Evolutionary conservation across 1,284 basidiomycete species (phyloP), one percentile per base, ranked within the genome.

Genomic region (Cryptococcus sp.): DNA sequence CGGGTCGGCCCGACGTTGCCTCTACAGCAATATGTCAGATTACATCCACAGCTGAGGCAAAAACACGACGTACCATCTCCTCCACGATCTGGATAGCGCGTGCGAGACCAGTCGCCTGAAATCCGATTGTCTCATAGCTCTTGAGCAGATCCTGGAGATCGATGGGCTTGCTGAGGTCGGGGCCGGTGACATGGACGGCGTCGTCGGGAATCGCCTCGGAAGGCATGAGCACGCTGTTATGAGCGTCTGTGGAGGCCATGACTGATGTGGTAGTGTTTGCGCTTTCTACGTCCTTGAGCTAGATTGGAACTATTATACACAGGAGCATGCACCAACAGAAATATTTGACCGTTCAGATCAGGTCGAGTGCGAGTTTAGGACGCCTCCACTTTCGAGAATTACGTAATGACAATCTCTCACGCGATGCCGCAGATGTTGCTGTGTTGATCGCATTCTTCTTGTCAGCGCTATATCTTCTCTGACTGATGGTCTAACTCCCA

Each of bases 41-140:
- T n/a, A 23, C 8, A 37, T 11, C 46, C 15, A 39, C 7, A 45
- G 42, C 39, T 23, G 9, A 6, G n/a, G 9, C n/a, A 20, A 47
- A 20, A 36, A 2, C 3, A 21, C 11, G n/a, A 21, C 81, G 53
- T 50, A 76, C 76, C 77, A 78, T 77, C 60, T 78, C 67, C 33
- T 78, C 76, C 2, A 78, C 67, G 12, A 77, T 63, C 40, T 73
- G 63, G 42, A 97, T 90, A 0, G 95, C 95, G 66, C 83, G 85
- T 1, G 88, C 88, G 6, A 99, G 79, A 53, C 89, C 93, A 45
- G 87, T 92, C 15, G 95, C 95, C 75, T 98, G 95, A 72, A 98
- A 98, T 15, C 95, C 95, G 52, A 98, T 96, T 20, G 85, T 84
- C 69, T 88, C 85, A 79, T 96, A 98, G 67, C 84, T 86, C 43